Evolutionary conservation across 495 filamentous ascomycete genomes (phyloP).

Genomic region (Penicillium salamii): DNA sequence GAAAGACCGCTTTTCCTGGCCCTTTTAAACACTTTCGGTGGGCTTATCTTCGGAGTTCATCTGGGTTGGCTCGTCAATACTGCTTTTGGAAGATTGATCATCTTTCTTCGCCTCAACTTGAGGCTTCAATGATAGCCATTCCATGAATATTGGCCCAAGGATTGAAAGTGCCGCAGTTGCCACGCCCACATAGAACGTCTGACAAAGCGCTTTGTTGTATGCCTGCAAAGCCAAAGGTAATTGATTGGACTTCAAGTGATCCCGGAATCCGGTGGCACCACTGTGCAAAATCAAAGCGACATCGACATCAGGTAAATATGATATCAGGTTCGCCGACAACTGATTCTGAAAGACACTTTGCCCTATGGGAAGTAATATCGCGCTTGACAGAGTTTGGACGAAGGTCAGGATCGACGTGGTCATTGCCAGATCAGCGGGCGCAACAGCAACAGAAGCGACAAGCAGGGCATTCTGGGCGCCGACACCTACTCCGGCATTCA

Average conservation of each 20-base stretch:
- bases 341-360: constrained; percentile 71
- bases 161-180: no score
- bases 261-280: no score
- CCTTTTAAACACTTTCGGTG: no score
- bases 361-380: constrained; percentile 66
- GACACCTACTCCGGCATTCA: constrained; percentile 19
- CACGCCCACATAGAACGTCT: constrained; percentile 22
- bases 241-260: no score
- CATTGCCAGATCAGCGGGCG: constrained; percentile 58
- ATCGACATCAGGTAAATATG: constrained; percentile 46
- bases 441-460: constrained; percentile 60
- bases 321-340: constrained; percentile 50
- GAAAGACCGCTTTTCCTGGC: no score
- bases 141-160: no score
- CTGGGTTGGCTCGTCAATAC: no score
- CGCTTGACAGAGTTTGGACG: constrained; percentile 54
- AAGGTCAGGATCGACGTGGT: constrained; percentile 45
- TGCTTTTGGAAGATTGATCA: no score
- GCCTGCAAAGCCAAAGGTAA: constrained; percentile 26
- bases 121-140: no score
- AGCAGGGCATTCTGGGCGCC: constrained; percentile 44
- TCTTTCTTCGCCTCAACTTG: no score
- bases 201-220: constrained; percentile 63
- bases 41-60: no score
- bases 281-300: constrained; percentile 17